These are phyloP conservation scores for Curvularia hawaiiensis DNA, from an alignment of 2,329 filamentous ascomycete genomes.

Conservation along the genomic window DNA sequence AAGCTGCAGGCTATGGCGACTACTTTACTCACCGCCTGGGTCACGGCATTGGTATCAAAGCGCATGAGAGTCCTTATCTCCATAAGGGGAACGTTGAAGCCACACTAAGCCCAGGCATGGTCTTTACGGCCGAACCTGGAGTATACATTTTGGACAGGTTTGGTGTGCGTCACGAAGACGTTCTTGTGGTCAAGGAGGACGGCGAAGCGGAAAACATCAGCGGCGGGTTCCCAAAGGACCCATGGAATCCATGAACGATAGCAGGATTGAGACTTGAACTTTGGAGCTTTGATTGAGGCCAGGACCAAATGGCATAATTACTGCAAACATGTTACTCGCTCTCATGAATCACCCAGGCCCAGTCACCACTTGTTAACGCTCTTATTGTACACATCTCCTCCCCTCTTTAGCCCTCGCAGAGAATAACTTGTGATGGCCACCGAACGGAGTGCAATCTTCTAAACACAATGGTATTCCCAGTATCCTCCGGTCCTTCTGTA, in stretches of 20 bases:
- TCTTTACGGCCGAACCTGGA: conserved; percentile 68
- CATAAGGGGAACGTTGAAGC: conserved; percentile 64
- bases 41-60: conserved; percentile 70
- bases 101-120: conserved; percentile 61
- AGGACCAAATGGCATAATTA: background rate
- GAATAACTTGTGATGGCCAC: background rate
- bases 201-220: conserved; percentile 62
- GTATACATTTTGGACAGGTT: conserved; percentile 66
- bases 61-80: conserved; percentile 68
- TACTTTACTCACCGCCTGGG: conserved; percentile 67
- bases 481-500: conserved; percentile 7
- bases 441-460: conserved; percentile 9
- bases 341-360: background rate
- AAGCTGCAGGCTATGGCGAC: conserved; percentile 62
- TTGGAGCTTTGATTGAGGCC: background rate
- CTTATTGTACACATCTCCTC: background rate
- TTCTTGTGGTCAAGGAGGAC: conserved; percentile 61
- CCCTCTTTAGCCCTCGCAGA: conserved; percentile 1
- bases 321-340: background rate
- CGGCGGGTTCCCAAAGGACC: conserved; percentile 56
- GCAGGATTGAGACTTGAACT: background rate
- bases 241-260: conserved; percentile 57
- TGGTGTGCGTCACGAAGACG: conserved; percentile 67
- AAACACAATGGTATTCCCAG: conserved; percentile 28
- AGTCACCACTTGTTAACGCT: background rate